A percentile compares a stretch with the other conserved stretches of the same genome.
phyloP scores from a whole-genome alignment of 495 filamentous ascomycete species.

The Trichoderma parareesei region DNA sequence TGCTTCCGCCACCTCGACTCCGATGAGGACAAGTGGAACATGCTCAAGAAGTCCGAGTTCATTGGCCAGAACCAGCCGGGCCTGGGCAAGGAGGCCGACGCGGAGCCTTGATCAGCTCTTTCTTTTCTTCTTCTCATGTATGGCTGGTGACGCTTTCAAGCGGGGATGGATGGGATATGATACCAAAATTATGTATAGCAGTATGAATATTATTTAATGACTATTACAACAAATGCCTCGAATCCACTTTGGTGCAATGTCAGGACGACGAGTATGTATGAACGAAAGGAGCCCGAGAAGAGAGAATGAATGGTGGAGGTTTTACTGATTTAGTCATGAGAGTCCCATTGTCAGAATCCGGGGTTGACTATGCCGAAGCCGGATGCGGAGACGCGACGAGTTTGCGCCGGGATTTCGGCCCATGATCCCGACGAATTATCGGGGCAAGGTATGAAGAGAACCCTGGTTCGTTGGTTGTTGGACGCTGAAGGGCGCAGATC shows the following conservation, averaged over 20 bases:
- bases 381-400: not conserved
- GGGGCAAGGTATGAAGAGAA: not conserved
- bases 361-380: not conserved
- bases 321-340: not conserved
- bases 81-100: slow-evolving; percentile 1
- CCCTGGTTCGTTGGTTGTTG: not conserved
- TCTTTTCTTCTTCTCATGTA: not conserved
- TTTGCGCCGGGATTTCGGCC: not conserved
- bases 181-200: slow-evolving; percentile 3
- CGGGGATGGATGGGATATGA: not conserved
- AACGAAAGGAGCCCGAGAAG: no score
- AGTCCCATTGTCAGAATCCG: not conserved
- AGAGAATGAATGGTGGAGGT: no score
- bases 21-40: slow-evolving; percentile 56
- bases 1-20: slow-evolving; percentile 46
- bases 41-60: slow-evolving; percentile 38
- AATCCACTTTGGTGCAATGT: no score
- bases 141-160: not conserved
- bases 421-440: not conserved
- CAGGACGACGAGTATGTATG: no score
- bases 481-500: not conserved
- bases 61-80: slow-evolving; percentile 18
- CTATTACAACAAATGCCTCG: not conserved
- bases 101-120: not conserved
- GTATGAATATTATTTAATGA: not conserved